Evolutionary conservation across 192 early-diverging fungal genomes (phyloP).

Genomic region (Spizellomyces punctatus): DNA sequence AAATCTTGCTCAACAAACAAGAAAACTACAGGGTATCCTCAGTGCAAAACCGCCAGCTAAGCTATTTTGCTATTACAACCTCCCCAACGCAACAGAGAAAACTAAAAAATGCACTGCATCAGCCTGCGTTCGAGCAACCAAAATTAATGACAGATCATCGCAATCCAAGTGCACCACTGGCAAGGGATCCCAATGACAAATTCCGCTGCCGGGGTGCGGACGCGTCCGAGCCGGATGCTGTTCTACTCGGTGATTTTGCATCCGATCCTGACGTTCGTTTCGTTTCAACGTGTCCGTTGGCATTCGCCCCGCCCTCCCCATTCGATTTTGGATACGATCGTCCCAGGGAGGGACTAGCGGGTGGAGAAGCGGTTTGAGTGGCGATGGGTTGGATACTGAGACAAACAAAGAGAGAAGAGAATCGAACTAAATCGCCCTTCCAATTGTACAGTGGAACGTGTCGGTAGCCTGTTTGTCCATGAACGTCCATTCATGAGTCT

Average conservation of each 20-base stretch:
- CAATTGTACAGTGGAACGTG: constrained; percentile 66
- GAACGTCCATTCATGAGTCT: no score
- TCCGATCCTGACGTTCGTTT: not conserved
- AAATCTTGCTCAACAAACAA: no score
- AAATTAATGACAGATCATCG: not conserved
- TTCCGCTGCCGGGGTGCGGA: not conserved
- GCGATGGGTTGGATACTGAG: not conserved
- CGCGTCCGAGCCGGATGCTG: not conserved
- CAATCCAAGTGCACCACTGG: not conserved
- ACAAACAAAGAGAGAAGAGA: constrained; percentile 63
- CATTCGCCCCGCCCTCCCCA: not conserved
- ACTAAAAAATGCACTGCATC: no score
- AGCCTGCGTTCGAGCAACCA: no score
- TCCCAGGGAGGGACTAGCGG: not conserved
- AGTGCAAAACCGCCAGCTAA: no score
- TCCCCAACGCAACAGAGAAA: no score
- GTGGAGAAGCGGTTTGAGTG: not conserved
- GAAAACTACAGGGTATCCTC: no score
- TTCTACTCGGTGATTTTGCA: not conserved
- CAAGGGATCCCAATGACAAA: constrained; percentile 2
- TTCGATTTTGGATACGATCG: not conserved
- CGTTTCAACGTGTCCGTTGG: not conserved
- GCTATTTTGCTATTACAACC: no score
- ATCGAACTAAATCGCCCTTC: constrained; percentile 64
- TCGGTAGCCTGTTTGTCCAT: constrained; percentile 55